A percentile compares a stretch with the other conserved stretches of the same genome.
Evolutionary conservation across 306 rosid genomes (phyloP).

Genomic region (Lupinus albus): DNA sequence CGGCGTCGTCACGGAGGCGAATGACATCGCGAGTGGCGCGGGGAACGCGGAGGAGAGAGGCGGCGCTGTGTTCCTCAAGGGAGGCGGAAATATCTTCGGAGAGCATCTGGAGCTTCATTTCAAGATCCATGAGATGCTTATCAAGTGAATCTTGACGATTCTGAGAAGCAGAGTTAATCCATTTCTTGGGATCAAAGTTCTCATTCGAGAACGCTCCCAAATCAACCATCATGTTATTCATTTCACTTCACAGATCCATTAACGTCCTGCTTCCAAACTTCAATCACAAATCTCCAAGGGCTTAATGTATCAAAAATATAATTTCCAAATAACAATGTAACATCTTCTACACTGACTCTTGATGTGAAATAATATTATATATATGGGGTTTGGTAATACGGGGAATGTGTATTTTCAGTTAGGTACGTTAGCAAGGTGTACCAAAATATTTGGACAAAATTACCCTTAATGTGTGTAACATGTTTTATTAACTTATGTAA

Average conservation of each 20-base stretch:
- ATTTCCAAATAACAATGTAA: no score
- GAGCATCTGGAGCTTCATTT: slow-evolving; percentile 93
- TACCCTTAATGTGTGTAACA: no score
- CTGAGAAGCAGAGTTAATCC: slow-evolving; percentile 76
- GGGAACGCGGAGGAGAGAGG: slow-evolving; percentile 89
- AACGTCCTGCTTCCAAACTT: no score
- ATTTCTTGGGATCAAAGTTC: slow-evolving; percentile 85
- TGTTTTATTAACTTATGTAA: no score
- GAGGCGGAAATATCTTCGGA: slow-evolving; percentile 94
- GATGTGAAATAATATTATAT: no score
- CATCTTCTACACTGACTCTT: no score
- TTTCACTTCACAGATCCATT: slow-evolving; percentile 10
- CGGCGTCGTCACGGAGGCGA: slow-evolving; percentile 91
- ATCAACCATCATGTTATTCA: slow-evolving; percentile 68
- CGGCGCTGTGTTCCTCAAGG: slow-evolving; percentile 90
- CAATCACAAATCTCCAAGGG: no score
- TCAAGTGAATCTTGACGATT: slow-evolving; percentile 85
- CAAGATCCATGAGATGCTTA: slow-evolving; percentile 81
- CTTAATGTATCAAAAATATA: no score
- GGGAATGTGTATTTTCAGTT: no score
- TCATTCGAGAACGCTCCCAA: slow-evolving; percentile 84
- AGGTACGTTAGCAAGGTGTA: no score
- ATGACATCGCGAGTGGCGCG: slow-evolving; percentile 92
- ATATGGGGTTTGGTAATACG: no score
- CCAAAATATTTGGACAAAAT: no score